These are phyloP conservation scores for Globisporangium canariense DNA, from an alignment of 352 stramenopile species.

Conservation along the genomic window DNA sequence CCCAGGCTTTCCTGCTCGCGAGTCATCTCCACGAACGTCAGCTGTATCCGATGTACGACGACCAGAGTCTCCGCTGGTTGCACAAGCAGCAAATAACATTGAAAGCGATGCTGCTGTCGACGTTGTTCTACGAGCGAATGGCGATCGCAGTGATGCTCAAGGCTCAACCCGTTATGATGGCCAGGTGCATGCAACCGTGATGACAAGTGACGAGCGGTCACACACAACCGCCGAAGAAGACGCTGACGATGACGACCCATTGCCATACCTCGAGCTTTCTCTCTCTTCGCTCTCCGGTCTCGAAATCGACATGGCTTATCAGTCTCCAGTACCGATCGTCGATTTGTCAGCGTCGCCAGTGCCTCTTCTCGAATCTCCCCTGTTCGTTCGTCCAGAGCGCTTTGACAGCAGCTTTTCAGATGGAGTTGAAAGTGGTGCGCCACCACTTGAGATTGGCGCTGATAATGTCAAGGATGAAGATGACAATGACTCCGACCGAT, in stretches of 20 bases:
- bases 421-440: not conserved
- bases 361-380: slow-evolving; percentile 15
- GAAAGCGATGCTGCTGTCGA: not conserved
- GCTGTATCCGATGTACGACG: not conserved
- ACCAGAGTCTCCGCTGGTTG: not conserved
- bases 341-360: slow-evolving; percentile 14
- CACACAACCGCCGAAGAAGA: not conserved
- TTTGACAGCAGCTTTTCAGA: slow-evolving; percentile 10
- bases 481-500: slow-evolving; percentile 22
- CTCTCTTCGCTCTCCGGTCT: not conserved
- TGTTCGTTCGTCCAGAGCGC: not conserved
- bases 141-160: not conserved
- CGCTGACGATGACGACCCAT: not conserved
- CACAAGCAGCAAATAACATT: not conserved
- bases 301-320: not conserved
- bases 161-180: not conserved
- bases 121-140: not conserved
- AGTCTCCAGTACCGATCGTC: not conserved
- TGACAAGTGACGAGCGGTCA: not conserved
- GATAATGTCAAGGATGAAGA: not conserved
- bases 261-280: not conserved
- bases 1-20: not conserved
- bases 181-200: not conserved
- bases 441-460: not conserved
- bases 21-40: not conserved